These are phyloP conservation scores for Fraxinus platypoda DNA, from an alignment of 305 asterid genomes.

Conservation along the genomic window DNA sequence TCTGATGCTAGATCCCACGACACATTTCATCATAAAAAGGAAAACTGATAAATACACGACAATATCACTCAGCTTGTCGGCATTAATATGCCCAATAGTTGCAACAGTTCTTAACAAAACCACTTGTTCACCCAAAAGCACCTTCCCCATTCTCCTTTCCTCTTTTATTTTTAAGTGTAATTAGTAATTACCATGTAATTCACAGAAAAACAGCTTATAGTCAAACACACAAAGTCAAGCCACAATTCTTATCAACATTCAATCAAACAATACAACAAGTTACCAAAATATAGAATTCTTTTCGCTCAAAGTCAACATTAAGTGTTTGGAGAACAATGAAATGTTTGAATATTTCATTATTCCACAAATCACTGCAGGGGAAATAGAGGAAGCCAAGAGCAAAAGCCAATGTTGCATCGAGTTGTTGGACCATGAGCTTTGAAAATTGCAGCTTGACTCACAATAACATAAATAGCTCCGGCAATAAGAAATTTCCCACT, in stretches of 20 bases:
- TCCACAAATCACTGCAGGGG: background rate
- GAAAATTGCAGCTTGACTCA: constrained; percentile 9
- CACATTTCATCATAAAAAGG: background rate
- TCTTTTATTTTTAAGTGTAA: background rate
- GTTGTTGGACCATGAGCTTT: constrained; percentile 21
- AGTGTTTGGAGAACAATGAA: background rate
- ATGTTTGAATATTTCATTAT: constrained; percentile 8
- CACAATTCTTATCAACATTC: background rate
- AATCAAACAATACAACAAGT: background rate
- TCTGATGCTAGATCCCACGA: background rate
- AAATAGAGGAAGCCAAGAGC: background rate
- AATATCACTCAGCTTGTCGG: background rate
- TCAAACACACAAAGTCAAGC: background rate
- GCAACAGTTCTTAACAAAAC: constrained; percentile 4
- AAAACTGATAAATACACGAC: background rate
- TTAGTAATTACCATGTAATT: background rate
- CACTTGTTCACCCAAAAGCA: background rate
- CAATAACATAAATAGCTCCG: constrained; percentile 9
- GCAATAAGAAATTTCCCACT: background rate
- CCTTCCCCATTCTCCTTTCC: background rate
- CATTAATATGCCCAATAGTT: background rate
- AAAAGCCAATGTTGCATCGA: background rate
- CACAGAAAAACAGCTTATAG: background rate
- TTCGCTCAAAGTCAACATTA: background rate
- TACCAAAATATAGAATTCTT: background rate